phyloP scores from a whole-genome alignment of 2,329 filamentous ascomycete genomes.

The Fusarium foetens region DNA sequence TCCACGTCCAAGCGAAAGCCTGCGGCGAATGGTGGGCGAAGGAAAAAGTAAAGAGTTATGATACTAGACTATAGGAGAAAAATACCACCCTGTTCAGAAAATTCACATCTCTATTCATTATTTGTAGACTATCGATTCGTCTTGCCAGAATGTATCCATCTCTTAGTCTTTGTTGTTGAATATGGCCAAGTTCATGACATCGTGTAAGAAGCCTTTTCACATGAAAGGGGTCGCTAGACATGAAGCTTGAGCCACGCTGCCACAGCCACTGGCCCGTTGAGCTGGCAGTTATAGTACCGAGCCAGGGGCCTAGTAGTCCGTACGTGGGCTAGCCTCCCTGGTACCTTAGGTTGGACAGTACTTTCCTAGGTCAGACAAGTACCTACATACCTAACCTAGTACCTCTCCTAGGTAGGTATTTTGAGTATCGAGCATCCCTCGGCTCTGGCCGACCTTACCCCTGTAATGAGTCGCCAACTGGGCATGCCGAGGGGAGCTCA shows the following conservation, averaged over 20 bases:
- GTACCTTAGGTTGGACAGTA: not conserved
- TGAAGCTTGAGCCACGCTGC: constrained; percentile 22
- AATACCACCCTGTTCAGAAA: constrained; percentile 9
- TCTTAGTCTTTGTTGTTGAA: not conserved
- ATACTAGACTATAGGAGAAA: constrained; percentile 18
- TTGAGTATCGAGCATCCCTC: constrained; percentile 27
- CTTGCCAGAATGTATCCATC: constrained; percentile 19
- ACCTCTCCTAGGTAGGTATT: too few species aligned
- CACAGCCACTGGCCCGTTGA: constrained; percentile 23
- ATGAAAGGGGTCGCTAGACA: constrained; percentile 10
- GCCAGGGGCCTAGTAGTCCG: not conserved
- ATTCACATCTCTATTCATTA: constrained; percentile 12
- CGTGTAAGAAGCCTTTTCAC: constrained; percentile 13
- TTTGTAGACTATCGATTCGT: constrained; percentile 30
- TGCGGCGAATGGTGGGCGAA: constrained; percentile 45
- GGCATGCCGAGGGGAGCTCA: constrained; percentile 18
- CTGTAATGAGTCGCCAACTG: constrained; percentile 29
- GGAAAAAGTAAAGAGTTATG: constrained; percentile 47
- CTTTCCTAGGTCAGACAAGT: not conserved
- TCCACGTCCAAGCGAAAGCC: constrained; percentile 56
- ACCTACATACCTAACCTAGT: not conserved
- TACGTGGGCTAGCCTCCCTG: too few species aligned
- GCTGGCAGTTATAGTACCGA: not conserved
- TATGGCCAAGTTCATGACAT: not conserved
- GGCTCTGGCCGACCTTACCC: constrained; percentile 42